Percentiles rank a stretch among this genome's conserved stretches.
Conservation (phyloP, 495 filamentous ascomycete genomes). For the Lentithecium fluviatile region DNA sequence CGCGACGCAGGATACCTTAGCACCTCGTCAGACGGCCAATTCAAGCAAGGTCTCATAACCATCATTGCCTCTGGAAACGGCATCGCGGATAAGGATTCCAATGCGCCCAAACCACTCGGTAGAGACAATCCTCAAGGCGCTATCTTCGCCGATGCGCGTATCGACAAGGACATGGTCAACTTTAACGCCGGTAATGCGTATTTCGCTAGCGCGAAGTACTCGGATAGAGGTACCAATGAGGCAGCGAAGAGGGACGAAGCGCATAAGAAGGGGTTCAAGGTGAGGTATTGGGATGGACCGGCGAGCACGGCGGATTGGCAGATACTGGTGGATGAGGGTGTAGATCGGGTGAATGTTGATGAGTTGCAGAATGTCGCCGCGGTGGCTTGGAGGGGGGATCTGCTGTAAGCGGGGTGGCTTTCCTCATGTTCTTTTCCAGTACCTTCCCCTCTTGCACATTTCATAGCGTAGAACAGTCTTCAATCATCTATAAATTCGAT, state of each 20-base stretch:
- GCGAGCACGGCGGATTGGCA: neutral
- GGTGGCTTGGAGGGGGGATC: conserved; percentile 45
- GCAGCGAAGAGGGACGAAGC: conserved; percentile 1
- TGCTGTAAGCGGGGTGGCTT: neutral
- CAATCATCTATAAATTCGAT: too few relatives aligned
- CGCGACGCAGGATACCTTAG: conserved; percentile 61
- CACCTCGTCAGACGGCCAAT: conserved; percentile 52
- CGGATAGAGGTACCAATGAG: conserved; percentile 1
- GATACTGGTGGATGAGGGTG: conserved; percentile 5
- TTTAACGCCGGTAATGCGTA: conserved; percentile 7
- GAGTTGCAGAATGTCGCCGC: conserved; percentile 57
- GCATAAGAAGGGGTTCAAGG: conserved; percentile 12
- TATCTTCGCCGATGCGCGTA: conserved; percentile 9
- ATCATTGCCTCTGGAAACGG: conserved; percentile 79
- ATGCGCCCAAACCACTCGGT: neutral
- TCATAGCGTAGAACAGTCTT: too few relatives aligned
- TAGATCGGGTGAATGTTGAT: conserved; percentile 15
- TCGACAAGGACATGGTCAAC: conserved; percentile 8
- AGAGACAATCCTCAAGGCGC: conserved; percentile 2
- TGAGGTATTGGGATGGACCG: conserved; percentile 11
- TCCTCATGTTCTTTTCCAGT: too few relatives aligned
- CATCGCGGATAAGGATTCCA: conserved; percentile 54
- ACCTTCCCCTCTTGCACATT: too few relatives aligned
- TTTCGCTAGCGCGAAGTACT: conserved; percentile 7
- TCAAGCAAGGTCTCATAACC: conserved; percentile 61